These are phyloP conservation scores for Penicillium verhagenii DNA, from an alignment of 495 filamentous ascomycete genomes.

Conservation along the genomic window DNA sequence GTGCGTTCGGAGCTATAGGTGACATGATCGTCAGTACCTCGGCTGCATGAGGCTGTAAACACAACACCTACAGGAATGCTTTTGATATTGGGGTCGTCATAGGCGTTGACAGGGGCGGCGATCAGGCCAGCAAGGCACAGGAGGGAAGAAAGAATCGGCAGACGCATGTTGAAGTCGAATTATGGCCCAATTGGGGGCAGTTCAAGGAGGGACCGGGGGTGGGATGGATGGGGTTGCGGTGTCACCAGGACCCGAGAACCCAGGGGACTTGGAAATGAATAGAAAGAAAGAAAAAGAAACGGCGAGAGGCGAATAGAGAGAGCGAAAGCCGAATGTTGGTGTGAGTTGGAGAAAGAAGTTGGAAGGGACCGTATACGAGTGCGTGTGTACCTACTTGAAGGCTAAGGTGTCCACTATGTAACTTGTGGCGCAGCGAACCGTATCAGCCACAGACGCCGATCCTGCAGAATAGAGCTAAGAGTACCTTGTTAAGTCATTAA, in stretches of 20 bases:
- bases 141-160: slow-evolving; percentile 40
- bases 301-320: slow-evolving; percentile 10
- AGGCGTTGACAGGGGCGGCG: slow-evolving; percentile 32
- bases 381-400: slow-evolving; percentile 5
- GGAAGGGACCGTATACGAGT: slow-evolving; percentile 1
- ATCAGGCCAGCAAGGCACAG: slow-evolving; percentile 40
- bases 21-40: slow-evolving; percentile 19
- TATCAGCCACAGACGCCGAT: slow-evolving; percentile 26
- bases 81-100: slow-evolving; percentile 47
- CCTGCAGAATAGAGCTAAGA: no score
- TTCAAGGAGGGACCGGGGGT: slow-evolving; percentile 30
- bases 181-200: slow-evolving; percentile 22
- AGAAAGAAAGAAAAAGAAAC: slow-evolving; percentile 14
- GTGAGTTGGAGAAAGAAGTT: neutral
- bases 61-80: slow-evolving; percentile 52
- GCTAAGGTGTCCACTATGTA: slow-evolving; percentile 37
- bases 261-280: slow-evolving; percentile 9
- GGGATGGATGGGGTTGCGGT: slow-evolving; percentile 19
- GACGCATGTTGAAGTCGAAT: slow-evolving; percentile 31
- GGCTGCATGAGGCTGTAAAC: slow-evolving; percentile 6
- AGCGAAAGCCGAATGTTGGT: slow-evolving; percentile 12
- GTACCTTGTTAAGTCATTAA: no score
- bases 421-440: slow-evolving; percentile 25
- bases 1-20: slow-evolving; percentile 68
- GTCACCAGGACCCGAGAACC: slow-evolving; percentile 33